phyloP scores from a whole-genome alignment of 1,139 yeast species.

The Blastobotrys apis region DNA sequence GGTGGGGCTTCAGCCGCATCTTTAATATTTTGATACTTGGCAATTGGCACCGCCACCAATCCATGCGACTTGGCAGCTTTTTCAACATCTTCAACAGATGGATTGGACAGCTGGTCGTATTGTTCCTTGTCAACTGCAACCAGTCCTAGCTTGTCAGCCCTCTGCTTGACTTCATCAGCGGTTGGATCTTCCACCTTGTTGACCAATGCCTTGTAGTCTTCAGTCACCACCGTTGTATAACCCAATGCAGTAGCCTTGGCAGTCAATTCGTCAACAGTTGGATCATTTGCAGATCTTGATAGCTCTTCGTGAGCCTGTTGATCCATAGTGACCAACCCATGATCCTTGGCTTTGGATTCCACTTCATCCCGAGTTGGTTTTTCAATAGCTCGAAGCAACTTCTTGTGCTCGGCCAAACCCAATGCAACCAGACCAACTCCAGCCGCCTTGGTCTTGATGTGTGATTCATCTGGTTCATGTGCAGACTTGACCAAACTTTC shows the following conservation, averaged over 20 bases:
- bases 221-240: slow-evolving; percentile 43
- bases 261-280: slow-evolving; percentile 15
- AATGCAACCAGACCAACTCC: slow-evolving; percentile 28
- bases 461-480: slow-evolving; percentile 22
- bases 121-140: slow-evolving; percentile 29
- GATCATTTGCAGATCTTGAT: slow-evolving; percentile 18
- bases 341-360: slow-evolving; percentile 21
- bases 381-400: slow-evolving; percentile 20
- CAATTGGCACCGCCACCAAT: slow-evolving; percentile 22
- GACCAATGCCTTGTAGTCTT: slow-evolving; percentile 26
- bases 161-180: slow-evolving; percentile 18
- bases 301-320: slow-evolving; percentile 21
- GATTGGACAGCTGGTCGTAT: slow-evolving; percentile 19
- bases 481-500: slow-evolving; percentile 25
- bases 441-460: slow-evolving; percentile 37
- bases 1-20: slow-evolving; percentile 31
- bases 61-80: slow-evolving; percentile 16
- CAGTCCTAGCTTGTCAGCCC: slow-evolving; percentile 16
- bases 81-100: slow-evolving; percentile 18
- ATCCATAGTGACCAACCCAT: slow-evolving; percentile 23
- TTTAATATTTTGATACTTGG: slow-evolving; percentile 30
- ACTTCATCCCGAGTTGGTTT: slow-evolving; percentile 28
- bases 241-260: slow-evolving; percentile 26
- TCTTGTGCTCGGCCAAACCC: slow-evolving; percentile 26
- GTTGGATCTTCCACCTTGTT: slow-evolving; percentile 23